Evolutionary conservation across 768 basidiomycete genomes (phyloP), one percentile per base, ranked within the genome.

Genomic region (Suillus discolor): DNA sequence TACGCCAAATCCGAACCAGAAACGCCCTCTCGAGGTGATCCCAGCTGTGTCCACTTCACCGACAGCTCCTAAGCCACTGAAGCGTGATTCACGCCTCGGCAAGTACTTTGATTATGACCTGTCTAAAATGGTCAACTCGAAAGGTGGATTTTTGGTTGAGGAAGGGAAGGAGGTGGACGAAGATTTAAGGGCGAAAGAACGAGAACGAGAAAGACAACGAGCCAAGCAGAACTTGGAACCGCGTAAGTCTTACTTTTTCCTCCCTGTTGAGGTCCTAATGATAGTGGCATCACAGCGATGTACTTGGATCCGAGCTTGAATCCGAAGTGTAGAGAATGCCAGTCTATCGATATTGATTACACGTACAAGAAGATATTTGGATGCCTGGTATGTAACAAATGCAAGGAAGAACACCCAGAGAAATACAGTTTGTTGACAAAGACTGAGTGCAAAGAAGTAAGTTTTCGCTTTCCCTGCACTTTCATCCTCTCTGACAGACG

Each of bases 61-160:
- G 2, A 90, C 91, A 5, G 82, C 79, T 1, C 81, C 82, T 12
- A 83, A 81, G 62, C 75, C 76, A 2, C 79, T 94, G 63, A 86
- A 87, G 72, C 87, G 91, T 8, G 92, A 95, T 70, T 85, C 89
- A 15, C 86, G 92, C 41, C 81, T 95, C 13, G 97, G 94, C 34
- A 93, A 87, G 57, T 98, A 98, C 79, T 97, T 97, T 69, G 97
- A 99, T 69, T 99, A 97, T 86, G 96, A 98, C 76, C 78, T 98
- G 16, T 92, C 92, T 15, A 98, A 97, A 82, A 93, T 98, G 89
- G 90, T 95, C 73, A 98, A 99, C 76, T 91, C 95, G 9, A 92
- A 96, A 75, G 97, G 97, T 61, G 97, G 97, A 1, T 99, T 98
- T 77, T 78, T 99, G 72, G 83, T 97, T 6, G 93, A 97, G 68